Percentiles rank a stretch among this genome's conserved stretches.
Conservation (phyloP, 78 protist species). For the Salpingoeca rosetta region DNA sequence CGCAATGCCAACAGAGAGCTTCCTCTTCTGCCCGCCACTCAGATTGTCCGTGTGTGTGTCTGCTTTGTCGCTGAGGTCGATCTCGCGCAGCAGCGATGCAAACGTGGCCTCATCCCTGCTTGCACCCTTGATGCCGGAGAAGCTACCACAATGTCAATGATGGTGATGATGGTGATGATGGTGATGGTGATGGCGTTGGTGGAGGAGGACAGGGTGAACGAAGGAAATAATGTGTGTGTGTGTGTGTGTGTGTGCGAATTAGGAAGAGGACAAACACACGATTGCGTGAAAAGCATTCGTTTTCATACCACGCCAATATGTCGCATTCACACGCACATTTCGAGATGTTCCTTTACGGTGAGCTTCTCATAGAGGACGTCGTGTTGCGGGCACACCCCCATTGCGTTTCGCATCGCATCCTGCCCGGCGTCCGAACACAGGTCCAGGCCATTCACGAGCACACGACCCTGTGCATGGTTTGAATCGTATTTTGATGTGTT, state of each 20-base stretch:
- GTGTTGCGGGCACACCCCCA: conserved; percentile 72
- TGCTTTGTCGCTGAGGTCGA: neutral
- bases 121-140: neutral
- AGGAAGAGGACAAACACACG: no score
- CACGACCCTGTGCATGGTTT: no score
- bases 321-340: conserved; percentile 1
- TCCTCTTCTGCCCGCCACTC: conserved; percentile 39
- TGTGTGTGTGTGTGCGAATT: no score
- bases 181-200: no score
- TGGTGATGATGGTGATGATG: no score
- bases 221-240: no score
- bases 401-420: conserved; percentile 1
- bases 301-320: neutral
- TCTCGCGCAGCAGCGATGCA: neutral
- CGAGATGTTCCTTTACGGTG: conserved; percentile 44
- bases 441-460: conserved; percentile 41
- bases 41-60: neutral
- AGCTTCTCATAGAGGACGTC: conserved; percentile 45
- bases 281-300: no score
- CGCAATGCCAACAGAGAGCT: conserved; percentile 30
- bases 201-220: no score
- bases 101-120: neutral
- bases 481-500: neutral
- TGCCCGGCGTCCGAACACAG: conserved; percentile 6
- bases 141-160: neutral